These are phyloP conservation scores for Xerocomellus dryophilus DNA, from an alignment of 768 basidiomycete genomes.

Conservation along the genomic window DNA sequence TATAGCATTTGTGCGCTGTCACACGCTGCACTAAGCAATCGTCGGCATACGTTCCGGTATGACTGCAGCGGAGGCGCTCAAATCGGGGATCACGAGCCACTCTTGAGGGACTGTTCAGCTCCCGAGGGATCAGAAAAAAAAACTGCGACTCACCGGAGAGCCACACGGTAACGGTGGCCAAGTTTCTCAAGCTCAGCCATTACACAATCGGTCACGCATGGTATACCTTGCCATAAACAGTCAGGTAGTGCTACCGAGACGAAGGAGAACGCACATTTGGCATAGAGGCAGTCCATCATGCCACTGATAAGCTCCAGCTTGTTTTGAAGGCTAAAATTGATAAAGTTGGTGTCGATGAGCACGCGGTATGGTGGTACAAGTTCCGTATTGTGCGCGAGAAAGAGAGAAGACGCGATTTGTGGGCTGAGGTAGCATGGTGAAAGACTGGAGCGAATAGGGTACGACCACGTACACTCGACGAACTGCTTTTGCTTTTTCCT, in stretches of 20 bases:
- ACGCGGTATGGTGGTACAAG: conserved; percentile 97
- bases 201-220: conserved; percentile 98
- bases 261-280: conserved; percentile 69
- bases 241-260: conserved; percentile 1
- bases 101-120: conserved; percentile 40
- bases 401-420: conserved; percentile 86
- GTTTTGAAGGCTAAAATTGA: conserved; percentile 98
- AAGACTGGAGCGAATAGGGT: not conserved
- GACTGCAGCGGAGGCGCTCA: conserved; percentile 88
- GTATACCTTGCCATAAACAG: conserved; percentile 65
- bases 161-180: conserved; percentile 92
- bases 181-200: conserved; percentile 98
- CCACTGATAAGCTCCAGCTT: conserved; percentile 92
- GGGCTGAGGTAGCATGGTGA: conserved; percentile 45
- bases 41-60: conserved; percentile 97
- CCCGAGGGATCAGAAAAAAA: not conserved
- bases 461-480: conserved; percentile 66
- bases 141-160: conserved; percentile 66
- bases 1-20: conserved; percentile 91
- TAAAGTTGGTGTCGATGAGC: conserved; percentile 98
- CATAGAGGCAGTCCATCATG: conserved; percentile 99
- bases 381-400: conserved; percentile 92
- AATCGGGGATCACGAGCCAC: conserved; percentile 97
- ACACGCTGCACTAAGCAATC: conserved; percentile 98
- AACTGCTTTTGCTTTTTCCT: conserved; percentile 72